phyloP scores from a whole-genome alignment of 2,329 filamentous ascomycete species.

The Alternaria dauci region DNA sequence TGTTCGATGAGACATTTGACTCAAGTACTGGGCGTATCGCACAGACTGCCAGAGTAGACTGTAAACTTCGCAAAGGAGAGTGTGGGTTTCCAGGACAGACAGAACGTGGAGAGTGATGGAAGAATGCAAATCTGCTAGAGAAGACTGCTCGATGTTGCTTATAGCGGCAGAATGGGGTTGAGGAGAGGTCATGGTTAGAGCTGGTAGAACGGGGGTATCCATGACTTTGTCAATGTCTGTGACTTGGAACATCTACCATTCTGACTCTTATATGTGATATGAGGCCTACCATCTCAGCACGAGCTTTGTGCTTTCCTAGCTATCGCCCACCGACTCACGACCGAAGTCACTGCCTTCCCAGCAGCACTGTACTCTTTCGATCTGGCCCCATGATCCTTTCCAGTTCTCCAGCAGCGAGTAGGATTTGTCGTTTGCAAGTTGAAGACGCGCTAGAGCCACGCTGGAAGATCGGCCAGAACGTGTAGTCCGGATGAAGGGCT shows the following conservation, averaged over 20 bases:
- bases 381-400: constrained; percentile 24
- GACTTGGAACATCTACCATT: neutral
- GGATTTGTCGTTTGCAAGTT: constrained; percentile 17
- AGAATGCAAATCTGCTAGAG: neutral
- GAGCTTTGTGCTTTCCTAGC: constrained; percentile 10
- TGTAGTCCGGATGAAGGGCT: constrained; percentile 12
- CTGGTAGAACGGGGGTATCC: neutral
- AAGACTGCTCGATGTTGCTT: constrained; percentile 1
- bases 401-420: constrained; percentile 7
- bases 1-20: neutral
- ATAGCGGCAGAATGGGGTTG: neutral
- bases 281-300: constrained; percentile 21
- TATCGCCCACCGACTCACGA: constrained; percentile 5
- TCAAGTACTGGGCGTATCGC: constrained; percentile 1
- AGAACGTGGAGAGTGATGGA: neutral
- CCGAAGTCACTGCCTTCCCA: constrained; percentile 15
- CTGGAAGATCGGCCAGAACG: constrained; percentile 21
- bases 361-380: constrained; percentile 15
- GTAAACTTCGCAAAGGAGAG: constrained; percentile 1
- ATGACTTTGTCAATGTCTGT: constrained; percentile 5
- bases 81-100: neutral
- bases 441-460: constrained; percentile 14
- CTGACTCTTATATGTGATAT: constrained; percentile 17
- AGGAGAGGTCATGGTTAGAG: neutral
- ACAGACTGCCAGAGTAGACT: constrained; percentile 2